Conservation (phyloP, 2,329 filamentous ascomycete species). For the Colletotrichum nymphaeae region DNA sequence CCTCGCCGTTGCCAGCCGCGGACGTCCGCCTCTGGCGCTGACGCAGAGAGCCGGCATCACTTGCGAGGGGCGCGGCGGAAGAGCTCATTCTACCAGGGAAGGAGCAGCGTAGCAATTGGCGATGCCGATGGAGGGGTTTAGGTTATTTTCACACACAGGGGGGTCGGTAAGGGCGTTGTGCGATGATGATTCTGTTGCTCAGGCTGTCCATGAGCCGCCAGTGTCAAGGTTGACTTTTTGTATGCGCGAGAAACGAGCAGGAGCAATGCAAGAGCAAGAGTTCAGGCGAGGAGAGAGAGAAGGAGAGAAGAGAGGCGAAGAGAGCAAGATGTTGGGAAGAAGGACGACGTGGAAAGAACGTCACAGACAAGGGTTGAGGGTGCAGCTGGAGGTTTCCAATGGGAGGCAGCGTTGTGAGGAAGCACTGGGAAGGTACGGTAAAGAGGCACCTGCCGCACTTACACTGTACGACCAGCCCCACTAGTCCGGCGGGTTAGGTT, state of each 20-base stretch:
- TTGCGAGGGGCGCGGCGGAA: slow-evolving; percentile 33
- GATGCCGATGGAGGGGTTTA: slow-evolving; percentile 1
- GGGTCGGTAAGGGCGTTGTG: slow-evolving; percentile 33
- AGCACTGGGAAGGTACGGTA: background rate
- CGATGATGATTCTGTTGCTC: slow-evolving; percentile 28
- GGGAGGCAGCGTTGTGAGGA: background rate
- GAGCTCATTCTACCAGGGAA: slow-evolving; percentile 37
- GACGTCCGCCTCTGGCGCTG: slow-evolving; percentile 25
- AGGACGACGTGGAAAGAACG: slow-evolving; percentile 21
- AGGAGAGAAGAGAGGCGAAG: slow-evolving; percentile 6
- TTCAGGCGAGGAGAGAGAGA: background rate
- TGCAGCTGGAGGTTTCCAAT: slow-evolving; percentile 21
- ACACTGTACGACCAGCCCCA: slow-evolving; percentile 7
- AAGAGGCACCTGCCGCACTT: background rate
- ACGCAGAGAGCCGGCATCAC: slow-evolving; percentile 28
- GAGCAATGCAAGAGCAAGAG: background rate
- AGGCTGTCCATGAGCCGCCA: slow-evolving; percentile 33
- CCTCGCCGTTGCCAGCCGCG: slow-evolving; percentile 16
- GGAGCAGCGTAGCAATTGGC: background rate
- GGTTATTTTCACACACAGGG: slow-evolving; percentile 33
- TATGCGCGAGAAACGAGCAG: background rate
- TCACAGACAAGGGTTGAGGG: slow-evolving; percentile 23
- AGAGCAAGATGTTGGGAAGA: slow-evolving; percentile 14
- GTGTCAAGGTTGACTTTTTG: slow-evolving; percentile 2
- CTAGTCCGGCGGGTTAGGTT: slow-evolving; percentile 10